phyloP scores from a whole-genome alignment of 768 basidiomycete species.

The Suillus occidentalis region DNA sequence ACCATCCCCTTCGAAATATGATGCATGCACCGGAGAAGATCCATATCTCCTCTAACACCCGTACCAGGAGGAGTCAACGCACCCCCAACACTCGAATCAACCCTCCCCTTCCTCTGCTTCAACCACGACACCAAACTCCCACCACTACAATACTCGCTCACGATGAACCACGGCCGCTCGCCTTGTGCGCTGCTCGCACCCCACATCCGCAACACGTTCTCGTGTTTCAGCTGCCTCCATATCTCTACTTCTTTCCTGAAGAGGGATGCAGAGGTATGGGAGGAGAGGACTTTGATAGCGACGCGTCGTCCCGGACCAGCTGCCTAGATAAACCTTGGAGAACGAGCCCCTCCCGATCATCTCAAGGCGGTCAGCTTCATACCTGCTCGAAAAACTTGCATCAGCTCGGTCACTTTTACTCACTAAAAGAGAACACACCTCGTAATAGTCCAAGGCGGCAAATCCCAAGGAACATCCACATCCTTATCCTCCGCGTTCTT shows the following conservation, averaged over 20 bases:
- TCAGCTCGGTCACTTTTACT: neutral
- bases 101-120: conserved; percentile 35
- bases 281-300: conserved; percentile 71
- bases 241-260: conserved; percentile 48
- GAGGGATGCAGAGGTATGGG: conserved; percentile 56
- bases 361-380: conserved; percentile 71
- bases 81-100: too few species aligned
- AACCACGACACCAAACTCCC: conserved; percentile 42
- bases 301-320: conserved; percentile 66
- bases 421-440: too few species aligned
- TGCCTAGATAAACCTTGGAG: conserved; percentile 76
- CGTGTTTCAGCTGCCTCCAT: conserved; percentile 13
- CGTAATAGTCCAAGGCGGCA: conserved; percentile 77
- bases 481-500: conserved; percentile 13
- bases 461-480: conserved; percentile 22
- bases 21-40: conserved; percentile 11
- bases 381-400: conserved; percentile 36
- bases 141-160: neutral
- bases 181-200: conserved; percentile 15
- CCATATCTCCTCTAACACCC: neutral
- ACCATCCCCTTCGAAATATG: conserved; percentile 17
- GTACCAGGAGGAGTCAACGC: neutral
- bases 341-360: conserved; percentile 76
- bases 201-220: conserved; percentile 16
- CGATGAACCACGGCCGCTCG: conserved; percentile 10